These are phyloP conservation scores for Aspergillus saccharolyticus DNA, from an alignment of 495 filamentous ascomycete species.

Conservation along the genomic window DNA sequence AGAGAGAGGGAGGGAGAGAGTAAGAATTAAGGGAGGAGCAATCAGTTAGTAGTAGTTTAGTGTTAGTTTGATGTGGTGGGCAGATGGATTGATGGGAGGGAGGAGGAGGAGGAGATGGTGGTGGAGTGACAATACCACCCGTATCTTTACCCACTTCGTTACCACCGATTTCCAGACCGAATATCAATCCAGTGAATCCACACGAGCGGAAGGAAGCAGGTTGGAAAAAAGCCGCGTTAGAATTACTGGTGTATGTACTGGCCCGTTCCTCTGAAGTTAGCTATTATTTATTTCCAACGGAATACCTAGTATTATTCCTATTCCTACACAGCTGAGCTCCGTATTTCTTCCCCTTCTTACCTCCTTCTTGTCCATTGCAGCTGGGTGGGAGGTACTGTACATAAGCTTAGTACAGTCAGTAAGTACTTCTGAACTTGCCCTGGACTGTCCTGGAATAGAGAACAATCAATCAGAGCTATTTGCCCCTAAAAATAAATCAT, in stretches of 20 bases:
- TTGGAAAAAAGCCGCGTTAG: neutral
- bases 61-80: conserved; percentile 1
- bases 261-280: neutral
- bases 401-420: too few species aligned
- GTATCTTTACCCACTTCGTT: neutral
- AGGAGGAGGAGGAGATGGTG: neutral
- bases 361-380: neutral
- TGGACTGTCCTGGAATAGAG: too few species aligned
- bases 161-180: neutral
- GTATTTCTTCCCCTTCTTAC: too few species aligned
- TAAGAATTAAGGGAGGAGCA: neutral
- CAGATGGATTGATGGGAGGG: neutral
- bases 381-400: neutral
- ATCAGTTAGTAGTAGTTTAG: neutral
- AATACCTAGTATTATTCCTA: neutral
- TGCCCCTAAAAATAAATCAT: neutral
- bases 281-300: too few species aligned
- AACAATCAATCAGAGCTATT: neutral
- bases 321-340: too few species aligned
- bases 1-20: neutral
- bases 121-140: conserved; percentile 1
- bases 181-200: neutral
- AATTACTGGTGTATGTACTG: neutral
- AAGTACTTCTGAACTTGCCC: too few species aligned
- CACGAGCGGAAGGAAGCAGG: too few species aligned